Evolutionary conservation across 2,329 filamentous ascomycete genomes (phyloP).

Genomic region (Dryadomyces quercivorus): DNA sequence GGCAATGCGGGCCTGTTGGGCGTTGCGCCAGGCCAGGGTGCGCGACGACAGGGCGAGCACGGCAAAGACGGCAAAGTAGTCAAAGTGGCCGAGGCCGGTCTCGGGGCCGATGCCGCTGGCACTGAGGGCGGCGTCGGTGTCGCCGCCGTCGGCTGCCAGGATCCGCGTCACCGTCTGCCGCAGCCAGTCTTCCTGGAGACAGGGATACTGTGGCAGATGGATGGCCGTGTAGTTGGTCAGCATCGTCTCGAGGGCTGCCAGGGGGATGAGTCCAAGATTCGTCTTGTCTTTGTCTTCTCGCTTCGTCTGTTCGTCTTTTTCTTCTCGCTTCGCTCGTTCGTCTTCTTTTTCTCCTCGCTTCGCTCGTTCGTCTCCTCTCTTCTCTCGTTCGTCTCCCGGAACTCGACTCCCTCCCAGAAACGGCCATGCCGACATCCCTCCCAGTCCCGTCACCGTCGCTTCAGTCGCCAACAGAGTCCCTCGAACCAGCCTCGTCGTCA

Average conservation of each 20-base stretch:
- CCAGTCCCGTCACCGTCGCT: not conserved
- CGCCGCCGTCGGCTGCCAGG: constrained; percentile 1
- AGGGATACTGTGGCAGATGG: constrained; percentile 1
- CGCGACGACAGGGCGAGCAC: constrained; percentile 1
- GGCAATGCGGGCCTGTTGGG: not conserved
- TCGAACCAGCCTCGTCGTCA: not conserved
- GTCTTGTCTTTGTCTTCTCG: not conserved
- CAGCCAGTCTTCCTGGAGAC: not conserved
- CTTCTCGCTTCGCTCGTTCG: not conserved
- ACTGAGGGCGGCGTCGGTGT: not conserved
- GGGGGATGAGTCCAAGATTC: constrained; percentile 2
- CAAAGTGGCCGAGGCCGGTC: not conserved
- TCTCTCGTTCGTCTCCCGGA: not conserved
- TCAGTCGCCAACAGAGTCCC: not conserved
- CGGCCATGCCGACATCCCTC: not conserved
- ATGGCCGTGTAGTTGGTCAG: not conserved
- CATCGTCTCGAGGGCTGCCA: constrained; percentile 1
- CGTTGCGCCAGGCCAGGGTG: constrained; percentile 1
- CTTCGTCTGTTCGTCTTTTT: not conserved
- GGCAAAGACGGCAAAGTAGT: constrained; percentile 3
- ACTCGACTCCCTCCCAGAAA: not conserved
- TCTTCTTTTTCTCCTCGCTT: not conserved
- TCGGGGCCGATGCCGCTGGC: constrained; percentile 1
- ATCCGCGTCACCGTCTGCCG: not conserved
- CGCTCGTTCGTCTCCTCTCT: not conserved